phyloP scores from a whole-genome alignment of 257 asterid genomes.

The Nicotiana paniculata region DNA sequence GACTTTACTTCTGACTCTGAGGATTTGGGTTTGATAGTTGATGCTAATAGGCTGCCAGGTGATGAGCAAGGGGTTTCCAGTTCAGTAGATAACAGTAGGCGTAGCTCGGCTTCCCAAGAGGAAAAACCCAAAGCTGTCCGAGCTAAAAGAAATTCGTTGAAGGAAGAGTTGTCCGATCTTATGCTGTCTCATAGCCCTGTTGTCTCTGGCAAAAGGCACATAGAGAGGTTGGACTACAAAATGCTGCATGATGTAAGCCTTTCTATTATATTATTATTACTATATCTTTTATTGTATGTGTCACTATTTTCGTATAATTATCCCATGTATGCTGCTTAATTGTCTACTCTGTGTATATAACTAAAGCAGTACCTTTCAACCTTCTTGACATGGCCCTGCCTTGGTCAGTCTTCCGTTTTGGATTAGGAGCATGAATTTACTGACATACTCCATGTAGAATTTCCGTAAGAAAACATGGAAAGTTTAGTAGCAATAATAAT shows the following conservation, averaged over 20 bases:
- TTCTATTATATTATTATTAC: not conserved
- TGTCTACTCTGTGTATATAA: not conserved
- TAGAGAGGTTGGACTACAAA: conserved; percentile 78
- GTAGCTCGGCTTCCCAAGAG: conserved; percentile 14
- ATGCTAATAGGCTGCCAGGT: conserved; percentile 31
- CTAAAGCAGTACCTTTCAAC: not conserved
- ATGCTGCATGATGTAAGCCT: conserved; percentile 76
- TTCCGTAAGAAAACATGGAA: not conserved
- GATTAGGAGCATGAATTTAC: not conserved
- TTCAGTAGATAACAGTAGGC: conserved; percentile 11
- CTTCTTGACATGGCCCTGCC: not conserved
- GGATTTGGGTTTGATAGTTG: conserved; percentile 56
- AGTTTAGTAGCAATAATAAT: not conserved
- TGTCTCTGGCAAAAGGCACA: conserved; percentile 52
- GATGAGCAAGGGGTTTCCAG: conserved; percentile 28
- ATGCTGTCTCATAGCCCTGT: conserved; percentile 40
- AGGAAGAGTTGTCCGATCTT: conserved; percentile 54
- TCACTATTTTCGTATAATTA: not conserved
- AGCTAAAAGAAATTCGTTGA: conserved; percentile 33
- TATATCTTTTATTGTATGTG: not conserved
- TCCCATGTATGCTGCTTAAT: not conserved
- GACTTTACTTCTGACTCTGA: conserved; percentile 93
- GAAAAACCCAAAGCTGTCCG: conserved; percentile 25
- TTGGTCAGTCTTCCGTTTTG: not conserved
- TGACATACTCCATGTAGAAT: not conserved